phyloP scores from a whole-genome alignment of 225 moss, liverwort and hornwort species.

The Physcomitrium patens region DNA sequence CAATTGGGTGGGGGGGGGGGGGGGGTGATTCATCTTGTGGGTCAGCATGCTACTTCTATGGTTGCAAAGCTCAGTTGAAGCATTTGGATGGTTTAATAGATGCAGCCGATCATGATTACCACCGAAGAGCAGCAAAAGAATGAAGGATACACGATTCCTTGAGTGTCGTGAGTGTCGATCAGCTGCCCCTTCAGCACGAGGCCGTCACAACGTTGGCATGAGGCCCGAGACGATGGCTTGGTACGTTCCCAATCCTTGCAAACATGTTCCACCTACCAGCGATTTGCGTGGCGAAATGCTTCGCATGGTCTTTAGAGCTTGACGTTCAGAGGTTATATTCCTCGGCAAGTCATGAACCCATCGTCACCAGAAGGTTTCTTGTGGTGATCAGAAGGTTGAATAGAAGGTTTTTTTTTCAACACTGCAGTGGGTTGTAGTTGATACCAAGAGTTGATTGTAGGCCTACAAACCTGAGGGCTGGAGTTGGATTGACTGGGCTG shows the following conservation, averaged over 20 bases:
- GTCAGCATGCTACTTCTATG: too few relatives aligned
- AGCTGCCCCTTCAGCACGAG: not conserved
- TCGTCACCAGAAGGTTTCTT: too few relatives aligned
- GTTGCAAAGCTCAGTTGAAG: too few relatives aligned
- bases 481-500: not conserved
- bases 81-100: too few relatives aligned
- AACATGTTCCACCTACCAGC: slow-evolving; percentile 43
- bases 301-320: not conserved
- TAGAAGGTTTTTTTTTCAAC: too few relatives aligned
- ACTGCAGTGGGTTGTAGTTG: not conserved
- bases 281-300: not conserved
- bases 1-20: too few relatives aligned
- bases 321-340: not conserved
- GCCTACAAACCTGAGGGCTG: not conserved
- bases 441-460: not conserved
- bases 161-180: not conserved
- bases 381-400: too few relatives aligned
- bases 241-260: slow-evolving; percentile 13
- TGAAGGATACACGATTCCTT: not conserved
- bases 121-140: slow-evolving; percentile 18
- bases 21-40: too few relatives aligned
- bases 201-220: slow-evolving; percentile 8
- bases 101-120: slow-evolving; percentile 7
- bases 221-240: not conserved
- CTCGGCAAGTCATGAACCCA: too few relatives aligned